Percentiles rank a stretch among this genome's conserved stretches.
Evolutionary conservation across 2,329 filamentous ascomycete genomes (phyloP).

Genomic region (Polychaeton citri): DNA sequence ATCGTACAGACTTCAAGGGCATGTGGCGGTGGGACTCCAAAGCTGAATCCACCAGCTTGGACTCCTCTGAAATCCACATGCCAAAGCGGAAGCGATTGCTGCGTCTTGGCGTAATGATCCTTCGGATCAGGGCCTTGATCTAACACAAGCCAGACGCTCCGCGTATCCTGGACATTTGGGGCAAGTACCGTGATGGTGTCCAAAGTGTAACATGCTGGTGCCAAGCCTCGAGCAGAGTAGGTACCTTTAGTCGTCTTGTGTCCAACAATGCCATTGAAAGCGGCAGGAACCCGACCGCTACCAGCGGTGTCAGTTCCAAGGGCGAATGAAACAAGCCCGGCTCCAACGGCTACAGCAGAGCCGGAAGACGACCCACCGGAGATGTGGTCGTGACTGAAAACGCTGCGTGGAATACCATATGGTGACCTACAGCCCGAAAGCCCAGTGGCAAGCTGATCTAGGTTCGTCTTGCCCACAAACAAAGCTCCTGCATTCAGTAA

Average conservation of each 20-base stretch:
- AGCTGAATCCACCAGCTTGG: constrained; percentile 29
- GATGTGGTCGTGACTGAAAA: constrained; percentile 37
- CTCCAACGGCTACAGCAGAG: constrained; percentile 40
- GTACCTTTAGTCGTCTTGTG: constrained; percentile 38
- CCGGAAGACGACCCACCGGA: constrained; percentile 46
- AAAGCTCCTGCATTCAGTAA: constrained; percentile 40
- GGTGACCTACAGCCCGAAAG: constrained; percentile 46
- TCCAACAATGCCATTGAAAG: constrained; percentile 42
- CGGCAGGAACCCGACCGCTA: constrained; percentile 39
- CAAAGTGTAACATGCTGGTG: constrained; percentile 43
- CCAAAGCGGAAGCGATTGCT: constrained; percentile 20
- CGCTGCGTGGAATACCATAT: constrained; percentile 42
- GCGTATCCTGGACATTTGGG: constrained; percentile 35
- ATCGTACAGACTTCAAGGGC: constrained; percentile 31
- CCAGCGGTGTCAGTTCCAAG: constrained; percentile 46
- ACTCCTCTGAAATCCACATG: constrained; percentile 19
- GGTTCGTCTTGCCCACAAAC: constrained; percentile 47
- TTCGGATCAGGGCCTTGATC: constrained; percentile 33
- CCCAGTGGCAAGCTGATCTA: constrained; percentile 51
- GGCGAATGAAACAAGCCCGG: constrained; percentile 41
- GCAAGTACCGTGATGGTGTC: constrained; percentile 46
- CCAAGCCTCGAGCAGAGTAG: constrained; percentile 35
- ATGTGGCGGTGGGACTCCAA: constrained; percentile 34
- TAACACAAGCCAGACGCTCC: constrained; percentile 35
- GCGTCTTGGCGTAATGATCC: constrained; percentile 39